Evolutionary conservation across 2,329 filamentous ascomycete species (phyloP).

Genomic region (Clonostachys sp.): DNA sequence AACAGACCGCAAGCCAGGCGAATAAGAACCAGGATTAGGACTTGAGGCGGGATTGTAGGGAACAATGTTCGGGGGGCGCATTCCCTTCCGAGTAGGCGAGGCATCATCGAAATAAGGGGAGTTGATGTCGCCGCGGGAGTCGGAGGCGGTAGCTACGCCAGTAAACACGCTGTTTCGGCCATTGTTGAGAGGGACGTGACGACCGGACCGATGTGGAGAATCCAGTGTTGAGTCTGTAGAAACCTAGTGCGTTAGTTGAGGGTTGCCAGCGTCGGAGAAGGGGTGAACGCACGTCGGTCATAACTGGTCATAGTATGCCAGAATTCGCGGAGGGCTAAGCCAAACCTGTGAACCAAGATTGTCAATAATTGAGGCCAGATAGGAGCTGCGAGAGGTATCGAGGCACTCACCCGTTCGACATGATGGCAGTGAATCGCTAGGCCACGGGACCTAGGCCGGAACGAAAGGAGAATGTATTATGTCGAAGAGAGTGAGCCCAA

Average conservation of each 20-base stretch:
- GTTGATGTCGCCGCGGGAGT: constrained; percentile 81
- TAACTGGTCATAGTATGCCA: constrained; percentile 87
- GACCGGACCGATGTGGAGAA: constrained; percentile 86
- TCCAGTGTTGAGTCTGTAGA: constrained; percentile 80
- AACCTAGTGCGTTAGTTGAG: not conserved
- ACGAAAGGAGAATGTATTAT: no score
- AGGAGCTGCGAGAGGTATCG: not conserved
- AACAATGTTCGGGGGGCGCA: constrained; percentile 35
- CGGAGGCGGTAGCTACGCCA: constrained; percentile 82
- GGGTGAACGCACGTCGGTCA: constrained; percentile 54
- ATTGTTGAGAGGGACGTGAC: constrained; percentile 83
- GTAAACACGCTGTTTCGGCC: constrained; percentile 78
- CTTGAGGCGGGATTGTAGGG: constrained; percentile 36
- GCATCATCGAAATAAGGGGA: constrained; percentile 74
- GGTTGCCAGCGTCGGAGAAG: not conserved
- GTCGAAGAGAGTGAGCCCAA: no score
- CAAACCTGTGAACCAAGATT: constrained; percentile 38
- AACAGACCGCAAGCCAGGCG: constrained; percentile 81
- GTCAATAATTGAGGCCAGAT: not conserved
- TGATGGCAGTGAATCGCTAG: no score
- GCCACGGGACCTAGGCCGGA: no score
- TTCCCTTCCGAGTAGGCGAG: constrained; percentile 40
- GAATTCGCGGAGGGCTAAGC: constrained; percentile 77
- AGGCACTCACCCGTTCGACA: not conserved
- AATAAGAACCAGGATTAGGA: constrained; percentile 72